phyloP scores from a whole-genome alignment of 345 rosid species.

The Clausena lansium region DNA sequence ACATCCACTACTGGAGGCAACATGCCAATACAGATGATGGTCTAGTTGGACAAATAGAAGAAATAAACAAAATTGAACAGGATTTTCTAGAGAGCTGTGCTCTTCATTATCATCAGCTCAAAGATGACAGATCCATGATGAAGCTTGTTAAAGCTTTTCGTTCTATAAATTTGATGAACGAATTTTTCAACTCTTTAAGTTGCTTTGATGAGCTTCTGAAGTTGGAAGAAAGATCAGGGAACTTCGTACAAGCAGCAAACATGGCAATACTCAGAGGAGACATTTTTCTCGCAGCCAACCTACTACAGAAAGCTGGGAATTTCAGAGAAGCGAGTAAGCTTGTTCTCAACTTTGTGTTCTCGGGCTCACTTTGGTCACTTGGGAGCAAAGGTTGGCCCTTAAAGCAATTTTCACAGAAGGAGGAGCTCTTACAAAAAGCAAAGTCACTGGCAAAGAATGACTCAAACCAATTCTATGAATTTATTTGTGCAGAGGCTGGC shows the following conservation, averaged over 20 bases:
- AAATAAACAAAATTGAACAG: no score
- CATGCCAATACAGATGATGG: no score
- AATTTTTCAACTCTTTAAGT: slow-evolving; percentile 25
- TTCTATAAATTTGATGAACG: slow-evolving; percentile 16
- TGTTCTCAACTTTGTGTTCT: slow-evolving; percentile 32
- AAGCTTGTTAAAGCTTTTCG: slow-evolving; percentile 4
- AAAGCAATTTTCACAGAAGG: slow-evolving; percentile 29
- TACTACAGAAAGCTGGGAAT: slow-evolving; percentile 29
- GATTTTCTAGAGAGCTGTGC: no score
- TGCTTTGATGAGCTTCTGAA: not conserved
- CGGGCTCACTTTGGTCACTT: slow-evolving; percentile 40
- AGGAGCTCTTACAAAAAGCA: slow-evolving; percentile 36
- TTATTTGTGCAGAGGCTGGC: slow-evolving; percentile 29
- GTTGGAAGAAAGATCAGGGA: slow-evolving; percentile 26
- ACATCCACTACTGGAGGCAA: no score
- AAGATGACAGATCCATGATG: not conserved
- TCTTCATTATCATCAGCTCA: no score
- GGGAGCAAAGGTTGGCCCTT: slow-evolving; percentile 49
- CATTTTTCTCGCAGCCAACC: slow-evolving; percentile 25
- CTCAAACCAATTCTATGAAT: slow-evolving; percentile 26
- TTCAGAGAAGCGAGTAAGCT: slow-evolving; percentile 32
- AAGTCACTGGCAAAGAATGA: slow-evolving; percentile 28
- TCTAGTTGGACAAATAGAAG: no score
- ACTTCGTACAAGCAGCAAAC: slow-evolving; percentile 32
- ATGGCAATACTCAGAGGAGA: slow-evolving; percentile 35